Percentiles rank a stretch among this genome's conserved stretches.
Evolutionary conservation across 305 asterid species (phyloP).

Genomic region (Salvia sclarea): DNA sequence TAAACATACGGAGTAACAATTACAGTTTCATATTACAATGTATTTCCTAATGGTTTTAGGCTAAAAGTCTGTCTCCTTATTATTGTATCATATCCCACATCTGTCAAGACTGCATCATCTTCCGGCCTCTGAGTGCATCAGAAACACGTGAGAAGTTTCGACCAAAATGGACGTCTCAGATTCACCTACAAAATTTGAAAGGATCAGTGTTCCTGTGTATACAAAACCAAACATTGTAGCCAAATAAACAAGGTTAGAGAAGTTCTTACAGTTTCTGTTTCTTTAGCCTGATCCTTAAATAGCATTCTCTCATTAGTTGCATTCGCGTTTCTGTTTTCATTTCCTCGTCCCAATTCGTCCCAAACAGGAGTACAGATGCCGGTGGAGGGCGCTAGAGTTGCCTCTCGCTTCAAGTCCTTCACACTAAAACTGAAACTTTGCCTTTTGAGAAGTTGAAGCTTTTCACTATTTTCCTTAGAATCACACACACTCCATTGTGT

Average conservation of each 20-base stretch:
- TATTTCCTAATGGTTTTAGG: neutral
- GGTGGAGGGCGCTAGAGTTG: slow-evolving; percentile 12
- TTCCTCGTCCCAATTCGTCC: slow-evolving; percentile 39
- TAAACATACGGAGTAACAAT: neutral
- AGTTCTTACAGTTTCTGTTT: slow-evolving; percentile 30
- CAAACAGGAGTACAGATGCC: slow-evolving; percentile 42
- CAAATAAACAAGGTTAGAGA: neutral
- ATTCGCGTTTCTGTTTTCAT: slow-evolving; percentile 4
- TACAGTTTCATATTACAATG: neutral
- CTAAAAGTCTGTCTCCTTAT: neutral
- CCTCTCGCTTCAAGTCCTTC: slow-evolving; percentile 29
- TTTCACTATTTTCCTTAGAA: neutral
- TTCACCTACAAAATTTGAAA: slow-evolving; percentile 29
- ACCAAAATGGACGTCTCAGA: slow-evolving; percentile 42
- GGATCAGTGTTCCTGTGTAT: neutral
- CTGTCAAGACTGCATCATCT: neutral
- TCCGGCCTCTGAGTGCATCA: slow-evolving; percentile 5
- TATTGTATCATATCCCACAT: neutral
- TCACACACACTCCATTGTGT: slow-evolving; percentile 6
- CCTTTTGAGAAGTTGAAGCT: slow-evolving; percentile 16
- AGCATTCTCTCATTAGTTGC: neutral
- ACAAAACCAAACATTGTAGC: neutral
- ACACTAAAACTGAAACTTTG: slow-evolving; percentile 17
- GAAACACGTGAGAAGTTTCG: slow-evolving; percentile 37
- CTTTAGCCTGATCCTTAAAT: slow-evolving; percentile 16